Evolutionary conservation across 2,329 filamentous ascomycete genomes (phyloP).

Genomic region (Pyricularia grisea): DNA sequence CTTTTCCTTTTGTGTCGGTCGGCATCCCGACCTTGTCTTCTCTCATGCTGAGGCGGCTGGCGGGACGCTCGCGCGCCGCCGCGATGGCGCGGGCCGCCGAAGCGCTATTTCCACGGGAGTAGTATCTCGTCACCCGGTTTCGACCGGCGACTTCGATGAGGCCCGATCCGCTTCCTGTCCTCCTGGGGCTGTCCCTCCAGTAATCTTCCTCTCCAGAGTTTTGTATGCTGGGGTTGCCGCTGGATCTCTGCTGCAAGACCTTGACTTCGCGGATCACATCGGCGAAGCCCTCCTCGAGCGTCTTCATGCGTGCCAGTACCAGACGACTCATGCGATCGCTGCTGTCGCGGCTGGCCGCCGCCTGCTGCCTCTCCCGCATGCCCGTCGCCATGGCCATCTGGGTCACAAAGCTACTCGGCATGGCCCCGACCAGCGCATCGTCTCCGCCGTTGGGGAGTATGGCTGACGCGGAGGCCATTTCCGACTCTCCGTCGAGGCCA

Average conservation of each 20-base stretch:
- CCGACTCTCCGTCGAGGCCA: conserved; percentile 51
- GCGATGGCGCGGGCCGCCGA: neutral
- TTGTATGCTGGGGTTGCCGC: conserved; percentile 34
- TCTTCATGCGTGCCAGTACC: conserved; percentile 85
- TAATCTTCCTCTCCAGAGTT: conserved; percentile 37
- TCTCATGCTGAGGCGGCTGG: conserved; percentile 28
- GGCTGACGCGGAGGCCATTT: conserved; percentile 40
- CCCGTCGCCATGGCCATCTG: conserved; percentile 68
- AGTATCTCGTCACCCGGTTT: conserved; percentile 6
- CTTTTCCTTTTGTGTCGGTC: conserved; percentile 34
- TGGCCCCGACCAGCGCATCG: conserved; percentile 45
- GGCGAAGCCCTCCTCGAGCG: conserved; percentile 80
- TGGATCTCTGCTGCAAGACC: conserved; percentile 38
- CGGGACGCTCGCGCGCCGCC: conserved; percentile 13
- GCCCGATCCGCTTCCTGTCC: conserved; percentile 9
- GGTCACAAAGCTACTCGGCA: conserved; percentile 71
- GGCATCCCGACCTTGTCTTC: conserved; percentile 11
- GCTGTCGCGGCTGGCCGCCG: conserved; percentile 23
- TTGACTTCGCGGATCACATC: conserved; percentile 79
- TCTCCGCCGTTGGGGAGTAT: conserved; percentile 21
- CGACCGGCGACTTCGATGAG: conserved; percentile 23
- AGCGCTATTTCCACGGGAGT: conserved; percentile 3
- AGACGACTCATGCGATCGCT: conserved; percentile 67
- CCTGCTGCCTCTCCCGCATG: conserved; percentile 30
- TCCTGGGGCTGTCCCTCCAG: conserved; percentile 7